phyloP scores from a whole-genome alignment of 805 yeast genomes.

The Zygoascus ofunaensis region DNA sequence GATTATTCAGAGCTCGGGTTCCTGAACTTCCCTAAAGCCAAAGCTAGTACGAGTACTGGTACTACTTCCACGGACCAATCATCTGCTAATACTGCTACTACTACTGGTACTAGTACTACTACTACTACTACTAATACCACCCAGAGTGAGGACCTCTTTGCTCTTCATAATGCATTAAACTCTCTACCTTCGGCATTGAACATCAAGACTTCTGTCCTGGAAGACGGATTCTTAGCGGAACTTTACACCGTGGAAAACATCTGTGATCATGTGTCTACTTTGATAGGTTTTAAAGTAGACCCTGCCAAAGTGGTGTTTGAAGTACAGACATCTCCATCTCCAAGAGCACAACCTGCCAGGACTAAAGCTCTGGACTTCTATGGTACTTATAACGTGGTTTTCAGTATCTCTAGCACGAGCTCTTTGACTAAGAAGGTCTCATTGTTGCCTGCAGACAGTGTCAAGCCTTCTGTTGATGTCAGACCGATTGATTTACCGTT shows the following conservation, averaged over 20 bases:
- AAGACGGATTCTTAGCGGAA: slow-evolving; percentile 9
- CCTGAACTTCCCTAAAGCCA: slow-evolving; percentile 1
- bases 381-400: slow-evolving; percentile 3
- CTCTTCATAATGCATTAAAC: slow-evolving; percentile 9
- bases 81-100: too few species aligned
- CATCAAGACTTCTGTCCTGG: slow-evolving; percentile 3
- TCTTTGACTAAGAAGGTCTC: not conserved
- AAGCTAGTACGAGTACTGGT: not conserved
- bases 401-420: not conserved
- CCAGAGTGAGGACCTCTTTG: slow-evolving; percentile 2
- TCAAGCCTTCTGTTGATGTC: too few species aligned
- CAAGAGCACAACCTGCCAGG: slow-evolving; percentile 8
- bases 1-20: slow-evolving; percentile 4
- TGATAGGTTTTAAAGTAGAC: slow-evolving; percentile 11
- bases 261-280: slow-evolving; percentile 7
- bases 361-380: slow-evolving; percentile 7
- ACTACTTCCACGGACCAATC: not conserved
- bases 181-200: slow-evolving; percentile 9
- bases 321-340: slow-evolving; percentile 5
- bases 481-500: slow-evolving; percentile 2
- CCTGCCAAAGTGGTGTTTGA: slow-evolving; percentile 6
- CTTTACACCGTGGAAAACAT: slow-evolving; percentile 8
- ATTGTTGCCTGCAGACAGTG: not conserved
- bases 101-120: not conserved
- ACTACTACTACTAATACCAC: not conserved